Percentiles rank a stretch among this genome's conserved stretches.
Conservation (phyloP, 306 rosid genomes). For the Sphenostylis stenocarpa region DNA sequence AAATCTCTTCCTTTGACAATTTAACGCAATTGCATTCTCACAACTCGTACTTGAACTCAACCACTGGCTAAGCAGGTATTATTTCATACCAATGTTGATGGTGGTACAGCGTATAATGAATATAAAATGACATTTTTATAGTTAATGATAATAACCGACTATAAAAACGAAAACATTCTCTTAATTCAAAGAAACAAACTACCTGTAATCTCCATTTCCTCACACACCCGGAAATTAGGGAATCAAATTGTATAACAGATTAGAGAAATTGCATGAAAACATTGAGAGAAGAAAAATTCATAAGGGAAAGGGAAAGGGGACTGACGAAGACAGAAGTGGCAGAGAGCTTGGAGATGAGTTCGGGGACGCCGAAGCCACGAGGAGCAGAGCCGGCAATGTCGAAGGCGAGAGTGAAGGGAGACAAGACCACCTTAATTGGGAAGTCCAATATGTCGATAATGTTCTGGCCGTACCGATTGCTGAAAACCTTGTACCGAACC, state of each 20-base stretch:
- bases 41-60: not conserved
- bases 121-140: not conserved
- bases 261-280: not conserved
- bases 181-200: not conserved
- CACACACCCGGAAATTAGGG: not conserved
- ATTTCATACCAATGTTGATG: not conserved
- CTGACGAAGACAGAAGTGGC: slow-evolving; percentile 81
- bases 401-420: slow-evolving; percentile 77
- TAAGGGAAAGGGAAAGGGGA: not conserved
- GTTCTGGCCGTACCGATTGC: slow-evolving; percentile 64
- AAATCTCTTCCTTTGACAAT: no score
- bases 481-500: slow-evolving; percentile 55
- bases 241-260: not conserved
- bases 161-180: not conserved
- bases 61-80: not conserved
- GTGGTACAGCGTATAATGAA: not conserved
- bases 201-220: not conserved
- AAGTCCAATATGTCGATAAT: slow-evolving; percentile 66
- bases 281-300: not conserved
- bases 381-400: slow-evolving; percentile 91
- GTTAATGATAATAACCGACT: not conserved
- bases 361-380: slow-evolving; percentile 98
- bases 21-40: not conserved
- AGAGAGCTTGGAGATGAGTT: slow-evolving; percentile 86
- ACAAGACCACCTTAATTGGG: slow-evolving; percentile 71